Evolutionary conservation across 2,329 filamentous ascomycete genomes (phyloP), one percentile per base, ranked within the genome.

Genomic region (Aspergillus sojae): DNA sequence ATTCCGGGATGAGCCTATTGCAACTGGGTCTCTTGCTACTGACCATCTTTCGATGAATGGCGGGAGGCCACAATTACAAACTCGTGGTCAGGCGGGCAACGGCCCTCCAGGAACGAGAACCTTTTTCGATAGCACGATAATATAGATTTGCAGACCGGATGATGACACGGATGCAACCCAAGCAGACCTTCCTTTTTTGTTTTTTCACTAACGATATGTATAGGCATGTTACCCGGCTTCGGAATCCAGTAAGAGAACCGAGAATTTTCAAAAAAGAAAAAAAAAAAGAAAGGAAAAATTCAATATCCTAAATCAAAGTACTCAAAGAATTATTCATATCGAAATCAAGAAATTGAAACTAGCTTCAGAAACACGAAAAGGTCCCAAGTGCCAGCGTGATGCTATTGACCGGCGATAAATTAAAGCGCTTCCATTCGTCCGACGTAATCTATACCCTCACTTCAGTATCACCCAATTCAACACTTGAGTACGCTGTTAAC

Each of bases 1-100:
- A 1, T 74, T 75, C 65, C 70, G 70, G 45, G 56, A 53, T 26
- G 58, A 57, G 2, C n/a, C 58, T 19, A 39, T 36, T 36, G 41
- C 56, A 19, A 41, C 43, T 19, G 54, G 62, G 2, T 36, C 54
- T 14, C 46, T 41, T n/a, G 19, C 46, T 16, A 52, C 26, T 39
- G 32, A 34, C 12, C 41, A 62, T 48, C 21, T 54, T 4, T 50
- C 46, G 32, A 36, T 53, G 12, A 48, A 54, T 34, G 56, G 59
- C 21, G 50, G 28, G 2, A 53, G n/a, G 26, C 10, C 57, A 30
- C 53, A 26, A 12, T 39, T 21, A 52, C 36, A 39, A 21, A 23
- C 45, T 10, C 41, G n/a, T 46, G 55, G 36, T 43, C 57, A 53
- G 14, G 21, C 57, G 30, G 58, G 30, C 21, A 60, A 11, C 12